These are phyloP conservation scores for Cyberlindnera americana DNA, from an alignment of 805 yeast species.

Conservation along the genomic window DNA sequence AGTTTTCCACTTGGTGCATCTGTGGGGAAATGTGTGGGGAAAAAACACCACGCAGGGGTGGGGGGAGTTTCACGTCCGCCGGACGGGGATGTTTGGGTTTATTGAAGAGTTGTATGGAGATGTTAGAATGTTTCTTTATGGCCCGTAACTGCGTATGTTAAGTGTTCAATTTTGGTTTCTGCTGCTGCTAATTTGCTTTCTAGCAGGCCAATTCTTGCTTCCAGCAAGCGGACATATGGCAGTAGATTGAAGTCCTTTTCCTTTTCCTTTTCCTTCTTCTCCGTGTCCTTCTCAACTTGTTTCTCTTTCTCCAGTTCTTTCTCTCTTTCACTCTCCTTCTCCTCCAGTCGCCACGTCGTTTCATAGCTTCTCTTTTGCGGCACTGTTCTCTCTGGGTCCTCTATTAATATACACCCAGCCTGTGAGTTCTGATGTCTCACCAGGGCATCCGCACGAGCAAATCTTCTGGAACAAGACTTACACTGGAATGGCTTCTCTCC, in stretches of 20 bases:
- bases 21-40: too few species aligned
- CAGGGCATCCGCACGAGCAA: constrained; percentile 75
- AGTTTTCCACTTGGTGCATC: too few species aligned
- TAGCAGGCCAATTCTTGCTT: constrained; percentile 20
- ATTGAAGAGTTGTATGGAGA: too few species aligned
- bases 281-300: neutral
- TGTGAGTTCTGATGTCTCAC: constrained; percentile 58
- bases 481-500: constrained; percentile 72
- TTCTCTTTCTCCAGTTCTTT: too few species aligned
- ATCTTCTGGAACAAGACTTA: constrained; percentile 54
- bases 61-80: too few species aligned
- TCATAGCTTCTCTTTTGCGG: constrained; percentile 9
- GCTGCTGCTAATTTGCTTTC: constrained; percentile 20
- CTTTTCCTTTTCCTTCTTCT: too few species aligned
- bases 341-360: neutral
- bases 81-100: too few species aligned
- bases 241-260: constrained; percentile 10
- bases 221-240: constrained; percentile 23
- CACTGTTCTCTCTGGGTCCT: constrained; percentile 8
- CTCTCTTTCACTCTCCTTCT: too few species aligned
- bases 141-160: constrained; percentile 16
- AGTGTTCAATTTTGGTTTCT: constrained; percentile 22
- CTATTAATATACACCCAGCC: constrained; percentile 24
- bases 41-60: too few species aligned
- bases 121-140: neutral